phyloP scores from a whole-genome alignment of 768 basidiomycete species.

The Tulasnella sp. region DNA sequence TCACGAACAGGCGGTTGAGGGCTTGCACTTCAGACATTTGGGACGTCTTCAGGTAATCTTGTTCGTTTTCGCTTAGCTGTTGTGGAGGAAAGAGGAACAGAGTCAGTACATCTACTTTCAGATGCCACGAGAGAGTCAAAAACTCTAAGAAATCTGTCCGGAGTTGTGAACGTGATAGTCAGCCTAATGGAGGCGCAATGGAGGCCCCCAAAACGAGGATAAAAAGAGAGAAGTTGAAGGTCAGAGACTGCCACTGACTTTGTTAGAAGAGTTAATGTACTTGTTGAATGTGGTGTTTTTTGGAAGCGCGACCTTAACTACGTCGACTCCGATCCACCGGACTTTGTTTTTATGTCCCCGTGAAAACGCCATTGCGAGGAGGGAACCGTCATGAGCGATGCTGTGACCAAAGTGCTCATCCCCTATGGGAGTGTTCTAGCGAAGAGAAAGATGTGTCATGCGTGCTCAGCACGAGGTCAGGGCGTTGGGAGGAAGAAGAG shows the following conservation, averaged over 20 bases:
- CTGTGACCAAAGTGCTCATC: slow-evolving; percentile 18
- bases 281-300: slow-evolving; percentile 43
- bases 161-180: not conserved
- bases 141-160: not conserved
- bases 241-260: slow-evolving; percentile 33
- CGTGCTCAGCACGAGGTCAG: not conserved
- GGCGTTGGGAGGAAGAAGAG: not conserved
- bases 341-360: slow-evolving; percentile 66
- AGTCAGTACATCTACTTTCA: not conserved
- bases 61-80: slow-evolving; percentile 41
- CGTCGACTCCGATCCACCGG: slow-evolving; percentile 69
- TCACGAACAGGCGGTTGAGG: slow-evolving; percentile 62
- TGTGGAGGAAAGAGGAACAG: not conserved
- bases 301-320: slow-evolving; percentile 55
- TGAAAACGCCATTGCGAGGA: slow-evolving; percentile 36
- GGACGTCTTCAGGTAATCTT: slow-evolving; percentile 36
- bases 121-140: not conserved
- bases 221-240: not conserved
- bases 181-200: no score
- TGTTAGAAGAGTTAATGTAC: slow-evolving; percentile 69
- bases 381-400: slow-evolving; percentile 16
- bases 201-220: not conserved
- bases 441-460: not conserved
- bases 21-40: slow-evolving; percentile 40
- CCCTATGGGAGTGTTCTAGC: slow-evolving; percentile 8